Evolutionary conservation across 2,329 filamentous ascomycete species (phyloP), one percentile per base, ranked within the genome.

Genomic region (Paraphaeosphaeria minitans): DNA sequence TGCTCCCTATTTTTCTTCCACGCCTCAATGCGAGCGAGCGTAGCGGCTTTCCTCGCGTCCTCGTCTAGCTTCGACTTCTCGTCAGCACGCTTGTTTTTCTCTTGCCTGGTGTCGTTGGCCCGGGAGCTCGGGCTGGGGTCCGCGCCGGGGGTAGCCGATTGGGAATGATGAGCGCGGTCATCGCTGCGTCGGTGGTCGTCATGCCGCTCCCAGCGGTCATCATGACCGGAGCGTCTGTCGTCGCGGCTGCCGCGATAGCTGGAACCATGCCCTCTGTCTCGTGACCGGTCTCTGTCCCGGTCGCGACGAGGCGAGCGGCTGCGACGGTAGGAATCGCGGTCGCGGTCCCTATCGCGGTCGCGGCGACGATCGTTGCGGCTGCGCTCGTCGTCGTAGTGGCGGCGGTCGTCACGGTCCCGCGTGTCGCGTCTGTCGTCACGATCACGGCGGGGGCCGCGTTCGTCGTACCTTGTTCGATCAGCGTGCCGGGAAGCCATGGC

Each of bases 1-100:
- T 66, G 66, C 53, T 57, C 89, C 78, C 93, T 94, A 77, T 92
- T 90, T 79, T 97, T 90, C 79, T 97, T 97, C 93, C 93, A 97
- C 57, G 91, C 91, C 75, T 94, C 91, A 29, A 96, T 79, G 73
- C 92, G 93, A 29, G 91, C 91, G 19, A 68, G 62, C 63, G 68
- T 73, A 21, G 64, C 68, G 29, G 48, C 39, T 35, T 57, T 47
- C 55, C 58, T 62, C 33, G 65, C 67, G 48, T 66, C 65, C 55
- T 73, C 66, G 39, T 71, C 68, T 54, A 70, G 63, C 33, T 64
- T 61, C 19, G 63, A 53, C 43, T 62, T 67, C 60, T 66, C 67
- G 46, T 66, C 45, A 81, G 86, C 70, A 77, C 90, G 88, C 77
- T 90, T 87, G 60, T 81, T 79, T 58, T 80, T 77, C 60, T 82